Evolutionary conservation across 495 filamentous ascomycete species (phyloP).

Genomic region (Oidiodendron maius): DNA sequence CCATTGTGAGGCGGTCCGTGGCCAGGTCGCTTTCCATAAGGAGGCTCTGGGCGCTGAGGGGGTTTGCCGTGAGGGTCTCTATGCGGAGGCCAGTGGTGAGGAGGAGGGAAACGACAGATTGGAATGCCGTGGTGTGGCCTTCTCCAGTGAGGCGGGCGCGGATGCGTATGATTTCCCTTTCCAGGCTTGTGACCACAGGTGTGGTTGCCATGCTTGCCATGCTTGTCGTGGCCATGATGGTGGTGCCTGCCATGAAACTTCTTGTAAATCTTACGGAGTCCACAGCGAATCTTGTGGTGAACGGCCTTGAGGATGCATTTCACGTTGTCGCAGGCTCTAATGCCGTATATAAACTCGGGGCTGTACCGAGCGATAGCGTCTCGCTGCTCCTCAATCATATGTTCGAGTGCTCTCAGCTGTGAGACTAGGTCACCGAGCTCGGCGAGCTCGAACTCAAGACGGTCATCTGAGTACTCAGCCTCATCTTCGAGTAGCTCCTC

Average conservation of each 20-base stretch:
- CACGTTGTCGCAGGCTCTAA: slow-evolving; percentile 21
- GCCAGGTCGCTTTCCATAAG: neutral
- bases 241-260: slow-evolving; percentile 9
- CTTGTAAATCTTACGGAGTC: slow-evolving; percentile 9
- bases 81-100: slow-evolving; percentile 1
- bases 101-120: slow-evolving; percentile 17
- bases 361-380: slow-evolving; percentile 5
- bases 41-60: neutral
- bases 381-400: slow-evolving; percentile 18
- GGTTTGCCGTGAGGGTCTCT: neutral
- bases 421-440: slow-evolving; percentile 15
- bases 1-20: neutral
- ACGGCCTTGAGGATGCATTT: slow-evolving; percentile 19
- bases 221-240: slow-evolving; percentile 3
- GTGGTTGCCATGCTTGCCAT: slow-evolving; percentile 9
- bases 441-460: slow-evolving; percentile 16
- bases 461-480: too few species aligned
- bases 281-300: slow-evolving; percentile 8
- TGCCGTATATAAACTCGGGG: slow-evolving; percentile 6
- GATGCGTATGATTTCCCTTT: too few species aligned
- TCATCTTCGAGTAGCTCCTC: too few species aligned
- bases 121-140: slow-evolving; percentile 14
- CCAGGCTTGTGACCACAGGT: slow-evolving; percentile 3
- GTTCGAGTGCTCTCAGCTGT: slow-evolving; percentile 13
- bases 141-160: slow-evolving; percentile 6